Evolutionary conservation across 768 basidiomycete species (phyloP).

Genomic region (Artomyces pyxidatus): DNA sequence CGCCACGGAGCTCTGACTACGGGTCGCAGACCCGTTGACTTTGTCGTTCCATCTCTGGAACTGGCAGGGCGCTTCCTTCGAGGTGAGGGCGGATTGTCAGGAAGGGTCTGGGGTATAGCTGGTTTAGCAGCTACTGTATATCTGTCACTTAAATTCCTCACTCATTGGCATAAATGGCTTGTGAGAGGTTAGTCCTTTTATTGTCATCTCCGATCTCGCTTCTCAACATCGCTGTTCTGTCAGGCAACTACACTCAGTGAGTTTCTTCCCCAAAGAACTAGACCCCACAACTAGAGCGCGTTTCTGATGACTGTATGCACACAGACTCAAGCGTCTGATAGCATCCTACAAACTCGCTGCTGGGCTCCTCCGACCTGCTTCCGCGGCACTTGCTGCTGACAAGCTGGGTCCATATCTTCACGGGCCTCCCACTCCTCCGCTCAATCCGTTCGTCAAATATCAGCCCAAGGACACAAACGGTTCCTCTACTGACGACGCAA

Average conservation of each 20-base stretch:
- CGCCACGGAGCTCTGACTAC: neutral
- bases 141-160: constrained; percentile 26
- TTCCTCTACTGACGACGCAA: neutral
- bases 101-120: constrained; percentile 7
- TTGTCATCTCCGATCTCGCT: neutral
- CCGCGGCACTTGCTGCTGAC: constrained; percentile 14
- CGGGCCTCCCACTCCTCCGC: constrained; percentile 31
- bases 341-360: constrained; percentile 32
- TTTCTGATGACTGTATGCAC: too few relatives aligned
- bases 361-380: constrained; percentile 23
- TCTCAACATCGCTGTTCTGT: neutral
- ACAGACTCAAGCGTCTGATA: constrained; percentile 26
- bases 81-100: neutral
- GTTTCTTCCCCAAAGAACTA: constrained; percentile 3
- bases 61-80: neutral
- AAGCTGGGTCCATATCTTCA: constrained; percentile 30
- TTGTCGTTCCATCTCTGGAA: neutral
- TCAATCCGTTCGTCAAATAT: constrained; percentile 34
- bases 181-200: constrained; percentile 25
- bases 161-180: constrained; percentile 39
- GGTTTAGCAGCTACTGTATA: constrained; percentile 15
- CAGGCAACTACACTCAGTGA: constrained; percentile 23
- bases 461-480: constrained; percentile 3
- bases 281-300: neutral
- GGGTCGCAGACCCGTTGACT: neutral